Base-by-base conservation (phyloP, 345 rosid genomes). In the Sonneratia caseolaris region DNA sequence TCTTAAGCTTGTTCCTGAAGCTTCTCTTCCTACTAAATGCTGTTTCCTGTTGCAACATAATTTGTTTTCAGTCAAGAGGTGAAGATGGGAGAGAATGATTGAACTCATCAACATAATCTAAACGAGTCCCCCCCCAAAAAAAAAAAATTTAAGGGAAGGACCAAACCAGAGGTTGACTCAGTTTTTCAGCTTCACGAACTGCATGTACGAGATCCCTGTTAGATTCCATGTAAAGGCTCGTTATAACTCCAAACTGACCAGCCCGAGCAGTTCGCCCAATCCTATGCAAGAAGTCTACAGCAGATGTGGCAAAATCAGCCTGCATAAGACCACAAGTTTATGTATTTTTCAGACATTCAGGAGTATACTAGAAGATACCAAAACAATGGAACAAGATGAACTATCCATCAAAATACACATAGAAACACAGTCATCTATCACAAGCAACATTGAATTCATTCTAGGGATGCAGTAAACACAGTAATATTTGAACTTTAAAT, bases 211-310 rank as follows among this genome's bases (percentile, higher is more conserved):
- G 96, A 74, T 92, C 90, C 21, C 81, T 73, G 68, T 86, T 90
- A 61, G 96, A 81, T 77, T 82, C 84, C 1, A 93, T 92, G 86
- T 86, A 95, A 65, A 95, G 86, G 86, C 90, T 94, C 66, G 98
- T 94, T 79, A 95, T 92, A 37, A 84, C 85, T 73, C 98, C 98
- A 78, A 82, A 82, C 66, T 85, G 96, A 70, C 98, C 98, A 72
- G 97, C 98, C 71, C 97, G 88, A 80, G 96, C 98, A 77, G 98
- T 94, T 64, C 97, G 87, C 55, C 97, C 97, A 67, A 95, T 82
- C 82, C 99, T 87, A 76, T 95, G 99, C 86, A 95, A 85, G 78
- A 89, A 92, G 82, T 91, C 96, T 40, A 94, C 97, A 7, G 97
- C 97, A 70, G 89, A 91, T 56, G 96, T 88, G 1, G 99, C 89